phyloP scores from a whole-genome alignment of 495 filamentous ascomycete genomes.

The Xylaria acuta region DNA sequence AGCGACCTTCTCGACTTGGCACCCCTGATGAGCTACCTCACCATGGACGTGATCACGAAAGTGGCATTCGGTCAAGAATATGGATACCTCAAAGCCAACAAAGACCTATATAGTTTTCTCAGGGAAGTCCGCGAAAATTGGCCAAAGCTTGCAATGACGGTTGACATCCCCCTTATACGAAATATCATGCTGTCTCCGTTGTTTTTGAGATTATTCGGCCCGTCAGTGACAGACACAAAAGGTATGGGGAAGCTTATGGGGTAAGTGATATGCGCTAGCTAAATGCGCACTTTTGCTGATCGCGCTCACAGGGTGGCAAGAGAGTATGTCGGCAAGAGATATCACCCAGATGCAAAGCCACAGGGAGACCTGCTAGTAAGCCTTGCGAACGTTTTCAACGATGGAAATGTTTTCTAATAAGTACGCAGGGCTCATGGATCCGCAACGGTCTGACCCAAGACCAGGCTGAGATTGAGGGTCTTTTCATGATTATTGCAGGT shows the following conservation, averaged over 20 bases:
- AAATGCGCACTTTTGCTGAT: not conserved
- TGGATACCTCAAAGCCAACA: slow-evolving; percentile 47
- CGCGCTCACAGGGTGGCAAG: slow-evolving; percentile 28
- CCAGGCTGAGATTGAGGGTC: slow-evolving; percentile 48
- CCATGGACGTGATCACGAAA: slow-evolving; percentile 52
- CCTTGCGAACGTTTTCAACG: slow-evolving; percentile 37
- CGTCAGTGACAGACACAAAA: slow-evolving; percentile 30
- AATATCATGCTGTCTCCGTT: slow-evolving; percentile 31
- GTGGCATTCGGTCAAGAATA: slow-evolving; percentile 56
- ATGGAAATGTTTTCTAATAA: slow-evolving; percentile 32
- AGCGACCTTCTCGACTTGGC: slow-evolving; percentile 42
- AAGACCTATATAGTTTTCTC: slow-evolving; percentile 53
- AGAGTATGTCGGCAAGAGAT: slow-evolving; percentile 37
- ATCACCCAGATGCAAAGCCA: slow-evolving; percentile 35
- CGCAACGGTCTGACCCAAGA: slow-evolving; percentile 47
- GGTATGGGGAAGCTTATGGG: slow-evolving; percentile 34
- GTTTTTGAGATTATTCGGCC: slow-evolving; percentile 32
- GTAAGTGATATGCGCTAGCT: slow-evolving; percentile 22
- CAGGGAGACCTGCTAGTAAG: slow-evolving; percentile 49
- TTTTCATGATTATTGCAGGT: slow-evolving; percentile 48
- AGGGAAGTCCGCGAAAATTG: slow-evolving; percentile 39
- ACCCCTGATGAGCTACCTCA: slow-evolving; percentile 46
- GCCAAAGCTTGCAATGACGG: slow-evolving; percentile 24
- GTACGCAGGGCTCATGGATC: slow-evolving; percentile 46
- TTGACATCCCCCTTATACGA: slow-evolving; percentile 39